Percentiles rank a stretch among this genome's conserved stretches.
Conservation (phyloP, 1,284 basidiomycete genomes). For the Macrocybe sp. region DNA sequence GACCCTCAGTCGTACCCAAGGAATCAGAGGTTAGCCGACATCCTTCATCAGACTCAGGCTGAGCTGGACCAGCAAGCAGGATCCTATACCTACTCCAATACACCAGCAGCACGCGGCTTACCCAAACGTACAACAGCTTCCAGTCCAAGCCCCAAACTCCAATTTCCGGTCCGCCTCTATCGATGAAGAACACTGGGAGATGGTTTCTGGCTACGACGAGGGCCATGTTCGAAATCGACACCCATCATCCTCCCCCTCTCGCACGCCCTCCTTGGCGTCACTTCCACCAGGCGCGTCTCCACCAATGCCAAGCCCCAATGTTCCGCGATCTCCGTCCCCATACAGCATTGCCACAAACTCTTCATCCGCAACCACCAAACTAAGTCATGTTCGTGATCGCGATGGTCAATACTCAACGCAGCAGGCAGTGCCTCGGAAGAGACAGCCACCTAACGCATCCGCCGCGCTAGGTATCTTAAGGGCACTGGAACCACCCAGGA, state of each 20-base stretch:
- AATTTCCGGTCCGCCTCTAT: conserved; percentile 14
- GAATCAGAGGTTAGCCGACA: conserved; percentile 9
- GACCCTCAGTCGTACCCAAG: conserved; percentile 3
- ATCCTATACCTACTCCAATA: conserved; percentile 15
- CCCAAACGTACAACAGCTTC: conserved; percentile 4
- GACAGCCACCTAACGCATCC: conserved; percentile 20
- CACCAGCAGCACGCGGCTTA: conserved; percentile 18
- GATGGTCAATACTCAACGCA: conserved; percentile 18
- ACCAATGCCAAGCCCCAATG: conserved; percentile 28
- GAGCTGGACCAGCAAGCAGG: conserved; percentile 9
- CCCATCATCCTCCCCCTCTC: conserved; percentile 34
- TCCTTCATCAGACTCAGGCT: background rate
- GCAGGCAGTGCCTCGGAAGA: conserved; percentile 17
- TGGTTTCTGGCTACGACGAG: conserved; percentile 25
- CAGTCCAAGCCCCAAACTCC: conserved; percentile 8
- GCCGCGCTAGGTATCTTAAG: conserved; percentile 51
- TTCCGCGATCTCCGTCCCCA: conserved; percentile 38
- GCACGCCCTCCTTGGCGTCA: conserved; percentile 40
- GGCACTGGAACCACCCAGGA: conserved; percentile 49
- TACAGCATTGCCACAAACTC: conserved; percentile 29
- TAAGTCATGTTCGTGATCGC: conserved; percentile 15
- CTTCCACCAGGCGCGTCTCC: conserved; percentile 35
- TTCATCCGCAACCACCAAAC: conserved; percentile 15
- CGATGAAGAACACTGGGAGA: conserved; percentile 40
- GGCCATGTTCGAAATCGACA: conserved; percentile 22